Percentiles rank a stretch among this genome's conserved stretches.
phyloP scores from a whole-genome alignment of 805 yeast genomes.

The Candida quercuum region DNA sequence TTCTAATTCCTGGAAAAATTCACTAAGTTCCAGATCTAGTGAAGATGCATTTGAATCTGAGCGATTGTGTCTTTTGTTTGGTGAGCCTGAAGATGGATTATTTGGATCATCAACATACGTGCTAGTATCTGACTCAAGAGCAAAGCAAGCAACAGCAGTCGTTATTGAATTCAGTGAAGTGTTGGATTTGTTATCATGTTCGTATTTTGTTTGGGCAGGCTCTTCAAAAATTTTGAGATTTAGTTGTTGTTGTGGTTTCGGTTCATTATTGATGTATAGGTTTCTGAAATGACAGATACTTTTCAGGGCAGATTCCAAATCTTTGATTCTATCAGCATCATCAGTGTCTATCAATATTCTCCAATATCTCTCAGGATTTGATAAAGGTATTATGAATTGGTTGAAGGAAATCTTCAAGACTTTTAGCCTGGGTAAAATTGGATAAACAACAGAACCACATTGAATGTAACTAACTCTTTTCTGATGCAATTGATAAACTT shows the following conservation, averaged over 20 bases:
- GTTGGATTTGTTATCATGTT: constrained; percentile 6
- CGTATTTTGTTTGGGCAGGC: constrained; percentile 1
- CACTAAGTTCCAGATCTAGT: constrained; percentile 19
- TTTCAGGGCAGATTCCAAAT: constrained; percentile 24
- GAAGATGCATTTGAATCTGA: constrained; percentile 16
- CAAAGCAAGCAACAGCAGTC: constrained; percentile 32
- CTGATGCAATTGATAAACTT: constrained; percentile 53
- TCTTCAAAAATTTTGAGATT: neutral
- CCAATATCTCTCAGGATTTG: constrained; percentile 79
- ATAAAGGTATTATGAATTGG: constrained; percentile 57
- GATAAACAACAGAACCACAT: constrained; percentile 66
- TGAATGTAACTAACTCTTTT: constrained; percentile 55
- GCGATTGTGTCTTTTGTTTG: constrained; percentile 2
- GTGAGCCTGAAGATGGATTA: constrained; percentile 1
- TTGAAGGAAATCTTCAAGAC: constrained; percentile 43
- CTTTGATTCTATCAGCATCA: constrained; percentile 10
- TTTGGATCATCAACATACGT: constrained; percentile 32
- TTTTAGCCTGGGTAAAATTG: constrained; percentile 60
- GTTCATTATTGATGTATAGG: constrained; percentile 20
- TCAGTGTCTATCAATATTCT: constrained; percentile 32
- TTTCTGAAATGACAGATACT: constrained; percentile 38
- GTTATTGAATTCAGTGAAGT: constrained; percentile 26
- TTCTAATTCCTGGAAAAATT: constrained; percentile 13
- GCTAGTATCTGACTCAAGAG: constrained; percentile 27
- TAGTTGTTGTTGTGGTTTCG: neutral